Conservation (phyloP, 352 stramenopile species). For the Blastocystis sp. region DNA sequence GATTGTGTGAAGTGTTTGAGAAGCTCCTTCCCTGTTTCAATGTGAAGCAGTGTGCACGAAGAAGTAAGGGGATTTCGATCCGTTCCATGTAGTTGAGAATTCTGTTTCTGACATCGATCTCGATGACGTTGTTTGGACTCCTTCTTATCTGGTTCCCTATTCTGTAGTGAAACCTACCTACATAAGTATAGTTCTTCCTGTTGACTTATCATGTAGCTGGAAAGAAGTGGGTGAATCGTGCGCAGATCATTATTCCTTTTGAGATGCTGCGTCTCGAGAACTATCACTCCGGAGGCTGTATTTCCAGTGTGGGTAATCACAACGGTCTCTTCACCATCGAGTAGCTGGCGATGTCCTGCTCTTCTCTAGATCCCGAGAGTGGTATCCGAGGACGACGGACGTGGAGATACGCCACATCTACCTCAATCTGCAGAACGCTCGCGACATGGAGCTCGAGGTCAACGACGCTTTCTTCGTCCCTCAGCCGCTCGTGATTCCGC, state of each 20-base stretch:
- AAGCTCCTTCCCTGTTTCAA: conserved; percentile 12
- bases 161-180: conserved; percentile 8
- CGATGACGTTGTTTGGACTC: conserved; percentile 37
- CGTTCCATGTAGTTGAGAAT: background rate
- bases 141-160: conserved; percentile 12
- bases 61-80: background rate
- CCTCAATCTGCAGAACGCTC: background rate
- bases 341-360: background rate
- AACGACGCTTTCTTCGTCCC: background rate
- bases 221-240: conserved; percentile 9
- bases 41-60: conserved; percentile 22
- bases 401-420: background rate
- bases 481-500: background rate
- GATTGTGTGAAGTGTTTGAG: conserved; percentile 2
- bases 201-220: background rate
- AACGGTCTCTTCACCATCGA: conserved; percentile 14
- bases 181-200: background rate
- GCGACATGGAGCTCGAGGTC: background rate
- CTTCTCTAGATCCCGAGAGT: background rate
- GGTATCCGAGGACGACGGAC: background rate
- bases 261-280: background rate
- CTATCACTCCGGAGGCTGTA: background rate
- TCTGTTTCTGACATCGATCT: conserved; percentile 53
- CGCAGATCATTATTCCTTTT: conserved; percentile 12
- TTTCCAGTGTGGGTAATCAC: background rate